Percentiles rank a stretch among this genome's conserved stretches.
phyloP scores from a whole-genome alignment of 495 filamentous ascomycete species.

The Penicillium nucicola region DNA sequence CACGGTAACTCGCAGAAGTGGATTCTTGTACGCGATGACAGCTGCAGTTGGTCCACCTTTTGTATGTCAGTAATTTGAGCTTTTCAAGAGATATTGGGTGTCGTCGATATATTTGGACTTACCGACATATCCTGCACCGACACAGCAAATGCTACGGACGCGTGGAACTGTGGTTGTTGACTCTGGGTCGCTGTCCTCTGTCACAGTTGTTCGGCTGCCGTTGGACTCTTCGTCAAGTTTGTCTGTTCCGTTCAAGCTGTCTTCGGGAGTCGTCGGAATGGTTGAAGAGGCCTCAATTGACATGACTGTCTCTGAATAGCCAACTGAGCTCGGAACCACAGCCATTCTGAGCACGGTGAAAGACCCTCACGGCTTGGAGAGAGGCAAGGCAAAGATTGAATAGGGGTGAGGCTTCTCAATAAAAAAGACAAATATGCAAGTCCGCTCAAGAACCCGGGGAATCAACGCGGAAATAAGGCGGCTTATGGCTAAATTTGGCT shows the following conservation, averaged over 20 bases:
- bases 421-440: no score
- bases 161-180: neutral
- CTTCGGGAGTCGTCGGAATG: conserved; percentile 6
- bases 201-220: neutral
- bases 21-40: conserved; percentile 70
- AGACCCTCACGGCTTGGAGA: no score
- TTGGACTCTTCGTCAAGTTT: neutral
- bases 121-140: conserved; percentile 11
- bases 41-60: conserved; percentile 68
- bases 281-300: conserved; percentile 7
- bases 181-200: conserved; percentile 1
- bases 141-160: conserved; percentile 9
- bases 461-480: neutral
- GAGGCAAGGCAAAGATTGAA: no score
- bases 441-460: neutral
- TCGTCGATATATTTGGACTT: neutral
- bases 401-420: no score
- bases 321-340: neutral
- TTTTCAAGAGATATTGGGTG: neutral
- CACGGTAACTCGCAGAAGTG: conserved; percentile 62
- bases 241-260: conserved; percentile 9
- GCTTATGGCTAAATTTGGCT: neutral
- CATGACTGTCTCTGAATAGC: conserved; percentile 2
- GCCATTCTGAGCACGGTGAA: neutral
- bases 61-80: neutral